Percentiles rank a stretch among this genome's conserved stretches.
These are phyloP conservation scores for Ophiocordyceps australis DNA, from an alignment of 2,329 filamentous ascomycete genomes.

Conservation along the genomic window DNA sequence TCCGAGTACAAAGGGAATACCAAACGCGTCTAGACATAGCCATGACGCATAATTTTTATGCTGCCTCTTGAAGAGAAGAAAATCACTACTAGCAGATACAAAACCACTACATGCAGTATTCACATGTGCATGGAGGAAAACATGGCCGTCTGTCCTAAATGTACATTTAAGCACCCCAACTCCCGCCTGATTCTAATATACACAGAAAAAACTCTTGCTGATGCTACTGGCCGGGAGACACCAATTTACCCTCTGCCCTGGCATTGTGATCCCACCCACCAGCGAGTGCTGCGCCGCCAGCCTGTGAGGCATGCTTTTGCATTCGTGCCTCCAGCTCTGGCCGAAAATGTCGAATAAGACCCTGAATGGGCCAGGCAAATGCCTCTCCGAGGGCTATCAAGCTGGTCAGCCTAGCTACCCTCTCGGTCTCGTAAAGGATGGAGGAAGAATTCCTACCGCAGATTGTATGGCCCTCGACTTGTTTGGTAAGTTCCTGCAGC, in stretches of 20 bases:
- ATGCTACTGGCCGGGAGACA: slow-evolving; percentile 89
- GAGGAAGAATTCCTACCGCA: slow-evolving; percentile 45
- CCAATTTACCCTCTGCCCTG: slow-evolving; percentile 59
- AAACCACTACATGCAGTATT: no score
- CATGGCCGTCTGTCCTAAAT: no score
- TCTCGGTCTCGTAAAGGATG: neutral
- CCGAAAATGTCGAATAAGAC: slow-evolving; percentile 93
- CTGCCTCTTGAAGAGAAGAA: no score
- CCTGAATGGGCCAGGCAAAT: slow-evolving; percentile 96
- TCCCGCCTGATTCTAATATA: no score
- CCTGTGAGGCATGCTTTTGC: slow-evolving; percentile 55
- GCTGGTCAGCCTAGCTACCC: neutral
- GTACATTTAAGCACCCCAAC: no score
- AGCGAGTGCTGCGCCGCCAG: slow-evolving; percentile 58
- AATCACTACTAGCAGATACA: no score
- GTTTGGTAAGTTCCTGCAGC: slow-evolving; percentile 97
- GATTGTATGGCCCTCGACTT: slow-evolving; percentile 98
- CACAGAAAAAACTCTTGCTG: no score
- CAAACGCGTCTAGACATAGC: no score
- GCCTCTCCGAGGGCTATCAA: slow-evolving; percentile 71
- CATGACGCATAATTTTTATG: no score
- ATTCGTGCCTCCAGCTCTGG: slow-evolving; percentile 90
- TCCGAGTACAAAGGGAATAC: no score
- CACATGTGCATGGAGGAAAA: no score
- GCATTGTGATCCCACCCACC: slow-evolving; percentile 76